Evolutionary conservation across 805 yeast species (phyloP), one percentile per base, ranked within the genome.

Genomic region (Nakazawaea sp.): DNA sequence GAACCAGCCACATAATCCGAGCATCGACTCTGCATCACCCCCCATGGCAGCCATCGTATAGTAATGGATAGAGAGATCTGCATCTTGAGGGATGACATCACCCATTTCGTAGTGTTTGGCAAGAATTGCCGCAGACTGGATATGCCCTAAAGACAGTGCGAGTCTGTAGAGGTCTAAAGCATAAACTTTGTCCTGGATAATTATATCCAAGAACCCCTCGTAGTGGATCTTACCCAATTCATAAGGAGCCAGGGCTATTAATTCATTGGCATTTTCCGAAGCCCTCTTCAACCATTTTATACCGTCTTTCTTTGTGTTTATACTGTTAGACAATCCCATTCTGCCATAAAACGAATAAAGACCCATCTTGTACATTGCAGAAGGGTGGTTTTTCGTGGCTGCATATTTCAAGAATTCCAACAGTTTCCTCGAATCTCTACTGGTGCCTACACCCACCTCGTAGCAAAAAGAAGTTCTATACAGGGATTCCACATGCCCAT

Each of bases 1-100:
- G 55, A 90, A 92, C 97, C 97, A 92, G 1, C 97, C 96, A 57
- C 97, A 89, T 64, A 90, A 67, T 2, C 95, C 89, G 51, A 90
- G 66, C 95, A 90, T 92, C 9, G 95, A 81, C 33, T 74, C 78
- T 1, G 95, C 72, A 56, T 92, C 95, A 5, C 96, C 96, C 4
- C 80, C 80, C 21, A 80, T 56, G 0, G 97, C 96, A 0, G 96
- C 96, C 45, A 83, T 78, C 0, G 95, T 88, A 56, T 86, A 90
- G 55, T 89, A 90, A 56, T 92, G 97, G 30, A 92, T 85, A 1
- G 95, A 82, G 33, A 90, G 65, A 45, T 84, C 81, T 1, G 88
- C 66, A 56, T 92, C 95, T 43, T 77, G 82, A 2, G 86, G 83
- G 10, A 88, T 70, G 42, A 76, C 55, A 41, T 75, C 83, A 6